Base-by-base conservation (phyloP, 768 basidiomycete species). In the Heimioporus sp. region DNA sequence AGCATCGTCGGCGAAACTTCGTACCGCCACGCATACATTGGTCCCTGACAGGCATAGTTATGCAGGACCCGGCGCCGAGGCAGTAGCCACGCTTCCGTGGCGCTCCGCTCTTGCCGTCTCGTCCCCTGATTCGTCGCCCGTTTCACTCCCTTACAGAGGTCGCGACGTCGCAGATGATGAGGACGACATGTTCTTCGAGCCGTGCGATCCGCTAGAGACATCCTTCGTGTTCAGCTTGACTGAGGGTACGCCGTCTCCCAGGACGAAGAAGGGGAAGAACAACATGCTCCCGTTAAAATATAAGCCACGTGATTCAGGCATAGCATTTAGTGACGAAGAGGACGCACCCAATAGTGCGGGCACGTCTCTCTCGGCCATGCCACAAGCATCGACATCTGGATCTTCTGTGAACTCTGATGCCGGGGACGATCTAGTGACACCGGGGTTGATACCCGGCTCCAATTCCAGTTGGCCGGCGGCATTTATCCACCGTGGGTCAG, bases 351-450 rank as follows among this genome's bases (percentile, higher is more conserved):
- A 51, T 28, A 52, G 56, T 37, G 54, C 54, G 4, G 55, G 60
- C 24, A 51, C 49, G 19, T 63, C 62, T 10, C 54, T 53, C 21
- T 71, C 69, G 42, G 68, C 73, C 24, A 72, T 85, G 72, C 82
- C 83, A 31, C 75, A 70, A 32, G 76, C 80, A 1, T 89, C 85
- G 0, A 83, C 79, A 7, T 87, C 85, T 43, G 76, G 80, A 20
- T 83, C 79, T 58, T 85, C 85, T 4, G 68, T 82, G 24, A 74
- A 75, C 44, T 83, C 85, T 6, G 81, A 81, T 55, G 31, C 50
- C 4, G 84, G 83, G 35, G 80, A 86, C 41, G 84, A 79, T 31
- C 77, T 91, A n/a, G 75, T 89, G 17, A 91, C 88, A 0, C 90
- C 89, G 2, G 77, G 80, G 12, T 54, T 80, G 28, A 76, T 72